Evolutionary conservation across 179 eudicot species (phyloP).

Genomic region (Vitellaria paradoxa): DNA sequence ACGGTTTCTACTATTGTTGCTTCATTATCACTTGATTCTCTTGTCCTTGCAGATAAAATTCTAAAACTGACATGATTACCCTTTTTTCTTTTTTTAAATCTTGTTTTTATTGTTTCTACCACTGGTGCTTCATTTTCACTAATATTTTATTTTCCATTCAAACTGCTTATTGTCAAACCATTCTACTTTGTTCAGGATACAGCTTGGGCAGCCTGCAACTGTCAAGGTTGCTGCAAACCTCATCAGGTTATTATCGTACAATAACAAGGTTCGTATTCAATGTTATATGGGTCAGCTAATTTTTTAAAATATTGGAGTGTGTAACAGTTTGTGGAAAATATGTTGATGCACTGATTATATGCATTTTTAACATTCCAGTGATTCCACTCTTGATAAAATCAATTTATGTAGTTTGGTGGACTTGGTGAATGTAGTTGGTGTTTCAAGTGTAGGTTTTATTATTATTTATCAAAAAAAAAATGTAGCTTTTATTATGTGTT

Average conservation of each 20-base stretch:
- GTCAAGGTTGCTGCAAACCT: conserved; percentile 98
- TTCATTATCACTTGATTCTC: too few species aligned
- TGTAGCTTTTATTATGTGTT: too few species aligned
- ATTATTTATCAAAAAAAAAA: not conserved
- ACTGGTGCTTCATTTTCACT: not conserved
- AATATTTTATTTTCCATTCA: not conserved
- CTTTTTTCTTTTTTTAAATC: not conserved
- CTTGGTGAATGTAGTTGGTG: too few species aligned
- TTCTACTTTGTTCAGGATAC: conserved; percentile 54
- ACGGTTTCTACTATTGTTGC: too few species aligned
- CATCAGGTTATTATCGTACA: conserved; percentile 73
- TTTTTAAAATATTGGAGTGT: not conserved
- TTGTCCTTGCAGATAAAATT: not conserved
- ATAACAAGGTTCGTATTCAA: conserved; percentile 64
- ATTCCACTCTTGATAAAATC: not conserved
- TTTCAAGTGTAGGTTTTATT: too few species aligned
- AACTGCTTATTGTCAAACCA: not conserved
- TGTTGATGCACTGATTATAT: not conserved
- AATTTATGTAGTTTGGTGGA: not conserved
- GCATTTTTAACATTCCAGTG: not conserved
- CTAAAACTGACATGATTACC: not conserved
- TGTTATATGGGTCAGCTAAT: not conserved
- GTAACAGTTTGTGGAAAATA: not conserved
- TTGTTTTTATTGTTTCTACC: not conserved
- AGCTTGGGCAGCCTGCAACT: conserved; percentile 94